Percentiles rank a stretch among this genome's conserved stretches.
These are phyloP conservation scores for Kandelia obovata DNA, from an alignment of 345 rosid genomes.

Conservation along the genomic window DNA sequence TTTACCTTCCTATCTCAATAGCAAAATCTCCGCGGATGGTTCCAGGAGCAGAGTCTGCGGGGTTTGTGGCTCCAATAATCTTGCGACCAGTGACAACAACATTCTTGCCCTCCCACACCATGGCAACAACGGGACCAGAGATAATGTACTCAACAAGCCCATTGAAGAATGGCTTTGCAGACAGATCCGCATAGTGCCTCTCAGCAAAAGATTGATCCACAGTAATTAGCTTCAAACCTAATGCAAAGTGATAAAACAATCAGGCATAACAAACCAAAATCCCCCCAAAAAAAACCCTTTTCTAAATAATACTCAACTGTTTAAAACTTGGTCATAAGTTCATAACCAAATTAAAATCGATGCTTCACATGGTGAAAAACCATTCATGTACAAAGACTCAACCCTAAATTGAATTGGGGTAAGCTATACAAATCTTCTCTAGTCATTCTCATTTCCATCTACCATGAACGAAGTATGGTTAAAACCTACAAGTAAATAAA, in stretches of 20 bases:
- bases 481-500: not conserved
- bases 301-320: not conserved
- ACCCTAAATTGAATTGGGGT: too few relatives aligned
- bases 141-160: conserved; percentile 89
- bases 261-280: not conserved
- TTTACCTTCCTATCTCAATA: conserved; percentile 78
- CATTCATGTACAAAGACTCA: too few relatives aligned
- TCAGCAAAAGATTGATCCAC: conserved; percentile 82
- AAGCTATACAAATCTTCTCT: too few relatives aligned
- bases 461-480: not conserved
- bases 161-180: conserved; percentile 78
- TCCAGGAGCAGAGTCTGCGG: conserved; percentile 82
- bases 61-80: conserved; percentile 98
- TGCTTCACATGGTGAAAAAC: too few relatives aligned
- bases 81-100: conserved; percentile 82
- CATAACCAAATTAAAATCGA: too few relatives aligned
- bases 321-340: too few relatives aligned
- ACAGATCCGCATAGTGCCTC: conserved; percentile 77
- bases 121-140: conserved; percentile 94
- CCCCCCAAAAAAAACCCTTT: not conserved
- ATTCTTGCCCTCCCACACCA: conserved; percentile 95
- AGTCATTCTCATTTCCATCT: too few relatives aligned
- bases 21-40: conserved; percentile 95
- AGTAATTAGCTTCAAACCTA: conserved; percentile 70
- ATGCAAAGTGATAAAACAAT: not conserved